Evolutionary conservation across 2,329 filamentous ascomycete genomes (phyloP), one percentile per base, ranked within the genome.

Genomic region (Colletotrichum trifolii): DNA sequence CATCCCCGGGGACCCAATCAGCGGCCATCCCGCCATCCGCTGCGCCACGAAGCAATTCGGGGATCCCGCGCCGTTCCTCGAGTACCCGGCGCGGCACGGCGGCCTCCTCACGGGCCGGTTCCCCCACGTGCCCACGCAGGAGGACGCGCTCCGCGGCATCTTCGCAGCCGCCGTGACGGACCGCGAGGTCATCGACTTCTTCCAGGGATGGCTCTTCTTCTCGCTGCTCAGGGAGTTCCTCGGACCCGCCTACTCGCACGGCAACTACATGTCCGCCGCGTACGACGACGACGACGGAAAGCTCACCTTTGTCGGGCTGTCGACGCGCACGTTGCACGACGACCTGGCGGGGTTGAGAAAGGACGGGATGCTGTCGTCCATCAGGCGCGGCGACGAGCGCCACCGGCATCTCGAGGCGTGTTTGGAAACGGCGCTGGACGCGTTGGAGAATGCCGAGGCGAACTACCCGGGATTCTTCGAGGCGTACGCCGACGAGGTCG

Each of bases 171-270:
- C 25, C 7, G 36, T 64, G 12, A 39, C 48, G 9, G 48, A 38
- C 38, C 25, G 25, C n/a, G 25, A 59, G 8, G 55, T 64, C 42
- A 33, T 64, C 36, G 55, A 60, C 42, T 64, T 34, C 42, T 59
- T 60, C 40, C 61, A 64, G 42, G 61, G 55, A 11, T 64, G 55
- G 47, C 43, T 64, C 3, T 60, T 54, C 11, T 60, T 42, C 15
- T 46, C 48, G 2, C 48, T 64, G 25, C 12, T 64, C 4, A 15
- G 35, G 1, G 61, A 60, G n/a, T 54, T 64, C 1, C 25, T 64
- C 13, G 55, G 15, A 6, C 13, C 6, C 8, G 35, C 15, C 2
- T 47, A 54, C 35, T 54, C 38, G 11, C 15, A 6, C 17, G 43
- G 1, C 43, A 57, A 6, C n/a, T 57, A 62, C 17, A 33, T 43